phyloP scores from a whole-genome alignment of 306 rosid genomes.

The Prinsepia uniflora region DNA sequence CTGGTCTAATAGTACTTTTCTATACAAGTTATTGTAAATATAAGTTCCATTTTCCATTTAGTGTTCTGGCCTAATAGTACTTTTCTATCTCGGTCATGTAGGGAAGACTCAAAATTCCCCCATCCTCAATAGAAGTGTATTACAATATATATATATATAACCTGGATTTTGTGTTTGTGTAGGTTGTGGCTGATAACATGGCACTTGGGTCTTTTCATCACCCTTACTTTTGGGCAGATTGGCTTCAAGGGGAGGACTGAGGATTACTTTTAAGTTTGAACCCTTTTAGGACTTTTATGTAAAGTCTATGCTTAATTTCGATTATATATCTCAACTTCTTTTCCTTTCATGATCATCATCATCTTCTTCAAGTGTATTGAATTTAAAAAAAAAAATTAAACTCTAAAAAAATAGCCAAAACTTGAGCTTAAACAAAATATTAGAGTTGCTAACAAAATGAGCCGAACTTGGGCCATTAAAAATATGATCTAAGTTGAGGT shows the following conservation, averaged over 20 bases:
- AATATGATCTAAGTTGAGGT: too few relatives aligned
- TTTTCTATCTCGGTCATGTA: too few relatives aligned
- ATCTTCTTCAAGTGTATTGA: not conserved
- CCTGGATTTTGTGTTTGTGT: conserved; percentile 4
- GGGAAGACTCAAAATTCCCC: too few relatives aligned
- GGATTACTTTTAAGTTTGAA: conserved; percentile 48
- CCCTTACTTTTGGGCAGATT: conserved; percentile 89
- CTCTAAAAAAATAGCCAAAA: too few relatives aligned
- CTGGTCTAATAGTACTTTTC: too few relatives aligned
- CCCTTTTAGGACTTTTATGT: not conserved
- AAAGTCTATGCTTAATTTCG: conserved; percentile 3
- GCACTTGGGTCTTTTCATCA: conserved; percentile 77
- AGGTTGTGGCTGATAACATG: conserved; percentile 88
- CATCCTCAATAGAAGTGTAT: not conserved
- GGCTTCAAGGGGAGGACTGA: conserved; percentile 97
- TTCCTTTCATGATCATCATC: not conserved
- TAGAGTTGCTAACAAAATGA: too few relatives aligned
- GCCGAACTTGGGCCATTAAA: too few relatives aligned
- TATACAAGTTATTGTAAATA: too few relatives aligned
- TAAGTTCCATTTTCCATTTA: too few relatives aligned
- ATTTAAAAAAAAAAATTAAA: too few relatives aligned
- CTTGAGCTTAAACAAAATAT: too few relatives aligned
- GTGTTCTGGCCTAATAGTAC: too few relatives aligned
- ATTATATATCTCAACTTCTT: not conserved
- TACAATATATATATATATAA: not conserved